These are phyloP conservation scores for Trichoderma orchidacearum DNA, from an alignment of 495 filamentous ascomycete species.

Conservation along the genomic window DNA sequence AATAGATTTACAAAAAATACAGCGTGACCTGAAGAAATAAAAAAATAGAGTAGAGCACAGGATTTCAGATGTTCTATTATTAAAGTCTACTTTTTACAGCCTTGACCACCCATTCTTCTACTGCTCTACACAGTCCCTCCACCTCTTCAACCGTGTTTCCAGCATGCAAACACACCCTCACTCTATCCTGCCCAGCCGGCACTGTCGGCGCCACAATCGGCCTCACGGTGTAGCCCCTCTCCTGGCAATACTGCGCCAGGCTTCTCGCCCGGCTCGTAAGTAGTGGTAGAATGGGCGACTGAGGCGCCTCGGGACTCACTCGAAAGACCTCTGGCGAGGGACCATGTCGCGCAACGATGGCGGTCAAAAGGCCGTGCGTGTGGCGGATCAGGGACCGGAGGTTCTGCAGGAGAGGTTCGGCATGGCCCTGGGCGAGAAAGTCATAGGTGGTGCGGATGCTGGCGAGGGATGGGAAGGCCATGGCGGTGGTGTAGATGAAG, in stretches of 20 bases:
- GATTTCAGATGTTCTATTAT: background rate
- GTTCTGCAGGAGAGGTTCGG: slow-evolving; percentile 17
- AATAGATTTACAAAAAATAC: background rate
- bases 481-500: slow-evolving; percentile 47
- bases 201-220: slow-evolving; percentile 43
- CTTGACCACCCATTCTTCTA: slow-evolving; percentile 25
- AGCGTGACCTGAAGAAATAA: background rate
- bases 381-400: slow-evolving; percentile 13
- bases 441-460: slow-evolving; percentile 35
- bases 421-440: slow-evolving; percentile 29
- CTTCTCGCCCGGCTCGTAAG: slow-evolving; percentile 29
- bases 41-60: background rate
- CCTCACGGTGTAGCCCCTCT: slow-evolving; percentile 34
- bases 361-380: slow-evolving; percentile 10
- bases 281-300: slow-evolving; percentile 27
- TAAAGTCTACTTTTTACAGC: background rate
- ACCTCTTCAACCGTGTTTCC: slow-evolving; percentile 34
- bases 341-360: slow-evolving; percentile 4
- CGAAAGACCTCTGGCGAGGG: slow-evolving; percentile 8
- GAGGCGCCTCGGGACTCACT: slow-evolving; percentile 10
- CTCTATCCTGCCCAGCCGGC: slow-evolving; percentile 32
- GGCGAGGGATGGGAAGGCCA: slow-evolving; percentile 38
- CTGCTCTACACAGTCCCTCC: slow-evolving; percentile 20
- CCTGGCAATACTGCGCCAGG: slow-evolving; percentile 38
- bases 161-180: slow-evolving; percentile 42